Base-by-base conservation (phyloP, 179 eudicot genomes). In the Patellifolia procumbens region DNA sequence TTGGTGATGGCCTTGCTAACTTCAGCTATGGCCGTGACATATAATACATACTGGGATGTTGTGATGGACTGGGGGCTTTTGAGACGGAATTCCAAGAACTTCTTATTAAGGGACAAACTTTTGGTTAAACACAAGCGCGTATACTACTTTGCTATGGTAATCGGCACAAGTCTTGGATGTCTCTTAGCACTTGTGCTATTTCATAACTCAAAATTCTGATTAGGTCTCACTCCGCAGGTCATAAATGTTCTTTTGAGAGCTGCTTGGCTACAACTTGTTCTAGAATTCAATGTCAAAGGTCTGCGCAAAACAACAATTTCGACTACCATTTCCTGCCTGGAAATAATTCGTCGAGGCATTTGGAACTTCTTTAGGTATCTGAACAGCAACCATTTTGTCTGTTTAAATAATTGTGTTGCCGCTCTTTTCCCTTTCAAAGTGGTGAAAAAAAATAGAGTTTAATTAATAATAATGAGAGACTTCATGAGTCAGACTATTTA, bases 341-440 rank as follows among this genome's bases (percentile, higher is more conserved):
- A 89, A 85, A 89, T 91, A 53, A 68, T 86, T 71, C 89, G 95
- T 9, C 95, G 92, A 73, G 92, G 92, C 79, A 84, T 89, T 35
- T 91, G 92, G 92, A 91, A 85, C 84, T 91, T 87, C 84, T 91
- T 89, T 85, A 89, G 95, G 95, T 90, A 87, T 37, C 37, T 10
- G 2, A 12, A 1, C 31, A 3, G 43, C n/a, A n/a, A n/a, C n/a
- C 68, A 13, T 10, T 58, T 24, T 28, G 11, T 61, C 39, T 31
- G 9, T 2, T 17, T 58, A 6, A 34, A 61, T 61, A 15, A 10
- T 31, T 19, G 13, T 61, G 3, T 8, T 61, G 19, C 42, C 26
- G 53, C 12, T 59, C 8, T 24, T 46, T 42, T 37, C n/a, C 29
- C 29, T 19, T 26, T 5, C 35, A 8, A 7, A 7, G 4, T 43